A percentile compares a stretch with the other conserved stretches of the same genome.
Conservation (phyloP, 2,329 filamentous ascomycete species). For the Fusarium papillatum region DNA sequence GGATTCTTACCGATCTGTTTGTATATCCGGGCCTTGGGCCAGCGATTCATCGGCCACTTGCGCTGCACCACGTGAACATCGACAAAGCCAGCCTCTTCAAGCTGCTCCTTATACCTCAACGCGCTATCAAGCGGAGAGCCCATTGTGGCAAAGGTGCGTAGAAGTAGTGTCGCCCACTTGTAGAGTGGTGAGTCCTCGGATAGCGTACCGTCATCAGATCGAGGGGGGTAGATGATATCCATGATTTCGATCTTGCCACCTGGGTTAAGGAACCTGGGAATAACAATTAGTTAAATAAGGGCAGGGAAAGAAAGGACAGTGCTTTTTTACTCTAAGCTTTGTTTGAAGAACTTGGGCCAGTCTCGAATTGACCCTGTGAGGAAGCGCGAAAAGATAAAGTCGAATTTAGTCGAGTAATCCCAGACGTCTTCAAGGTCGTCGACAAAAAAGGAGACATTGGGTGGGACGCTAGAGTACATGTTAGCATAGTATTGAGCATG, state of each 20-base stretch:
- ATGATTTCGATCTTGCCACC: slow-evolving; percentile 26
- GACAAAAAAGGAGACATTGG: slow-evolving; percentile 23
- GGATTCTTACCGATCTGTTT: slow-evolving; percentile 31
- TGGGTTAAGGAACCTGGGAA: slow-evolving; percentile 1
- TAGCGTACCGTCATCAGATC: slow-evolving; percentile 12
- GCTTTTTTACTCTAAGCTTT: slow-evolving; percentile 10
- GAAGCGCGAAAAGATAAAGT: slow-evolving; percentile 31
- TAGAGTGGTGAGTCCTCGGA: background rate
- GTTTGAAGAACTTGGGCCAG: slow-evolving; percentile 29
- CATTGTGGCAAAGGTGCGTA: background rate
- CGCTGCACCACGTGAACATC: slow-evolving; percentile 9
- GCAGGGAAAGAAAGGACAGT: background rate
- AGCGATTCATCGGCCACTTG: slow-evolving; percentile 23
- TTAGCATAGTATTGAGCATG: background rate
- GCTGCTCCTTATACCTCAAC: slow-evolving; percentile 18
- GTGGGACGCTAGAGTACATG: slow-evolving; percentile 13
- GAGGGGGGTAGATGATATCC: slow-evolving; percentile 26
- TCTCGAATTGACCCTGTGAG: slow-evolving; percentile 23
- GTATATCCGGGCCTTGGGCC: slow-evolving; percentile 27
- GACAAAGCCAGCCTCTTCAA: slow-evolving; percentile 13
- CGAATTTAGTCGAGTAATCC: slow-evolving; percentile 22
- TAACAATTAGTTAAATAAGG: background rate
- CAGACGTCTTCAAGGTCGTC: slow-evolving; percentile 25
- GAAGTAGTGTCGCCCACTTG: slow-evolving; percentile 20
- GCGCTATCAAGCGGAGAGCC: slow-evolving; percentile 9